Evolutionary conservation across 1,139 yeast genomes (phyloP), one percentile per base, ranked within the genome.

Genomic region (Candida sp.): DNA sequence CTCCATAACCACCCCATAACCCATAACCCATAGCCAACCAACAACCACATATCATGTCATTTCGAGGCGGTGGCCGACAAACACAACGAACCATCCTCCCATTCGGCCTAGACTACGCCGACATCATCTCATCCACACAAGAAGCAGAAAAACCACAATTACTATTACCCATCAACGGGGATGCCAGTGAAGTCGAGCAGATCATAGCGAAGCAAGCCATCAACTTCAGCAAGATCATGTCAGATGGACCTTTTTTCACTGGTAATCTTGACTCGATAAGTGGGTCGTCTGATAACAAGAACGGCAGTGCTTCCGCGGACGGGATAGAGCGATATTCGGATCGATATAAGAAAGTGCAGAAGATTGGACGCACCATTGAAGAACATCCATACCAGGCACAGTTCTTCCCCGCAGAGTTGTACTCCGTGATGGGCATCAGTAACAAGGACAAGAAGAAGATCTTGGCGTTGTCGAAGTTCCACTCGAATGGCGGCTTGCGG

Each of bases 341-440:
- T 65, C 78, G 77, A 62, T 90, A 87, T 65, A 77, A 88, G 58
- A 88, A 88, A 63, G 86, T 84, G 56, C 81, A 90, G 51, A 86
- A 83, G 61, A 80, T 86, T n/a, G 94, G 94, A 1, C 79, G 88
- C 50, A 85, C 96, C 3, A 82, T 89, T 17, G 88, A 87, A 57
- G 96, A 90, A 52, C 96, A 90, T 69, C 97, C 97, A 1, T 91
- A 87, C 65, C 80, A 81, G 54, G 60, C 81, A 28, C 84, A 82
- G 51, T 78, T 88, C 55, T 90, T 93, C 67, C 98, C 98, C 1
- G 78, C 75, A 27, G 98, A 94, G 66, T 73, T 94, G 52, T 86
- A 89, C 59, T 71, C 80, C 27, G 90, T 87, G 32, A 85, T 88
- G 88, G 94, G 93, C 3, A 79, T 86, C 8, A 78, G 81, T 55